Percentiles rank a stretch among this genome's conserved stretches.
phyloP scores from a whole-genome alignment of 148 eudicot genomes.

The Rhododendron griersonianum region DNA sequence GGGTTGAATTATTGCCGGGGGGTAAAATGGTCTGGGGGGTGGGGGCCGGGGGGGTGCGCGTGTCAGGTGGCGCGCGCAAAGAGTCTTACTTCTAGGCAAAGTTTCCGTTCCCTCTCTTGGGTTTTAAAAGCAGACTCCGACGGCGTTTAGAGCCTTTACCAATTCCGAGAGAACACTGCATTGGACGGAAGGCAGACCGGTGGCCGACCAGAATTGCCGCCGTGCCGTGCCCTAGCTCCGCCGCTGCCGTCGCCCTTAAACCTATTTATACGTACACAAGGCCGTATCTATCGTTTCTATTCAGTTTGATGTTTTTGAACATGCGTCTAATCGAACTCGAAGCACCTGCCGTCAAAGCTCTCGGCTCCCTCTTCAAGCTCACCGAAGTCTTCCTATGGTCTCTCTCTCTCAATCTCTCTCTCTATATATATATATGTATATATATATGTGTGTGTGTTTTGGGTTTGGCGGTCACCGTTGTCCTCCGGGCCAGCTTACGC shows the following conservation, averaged over 20 bases:
- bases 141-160: background rate
- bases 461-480: too few species aligned
- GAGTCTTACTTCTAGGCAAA: too few species aligned
- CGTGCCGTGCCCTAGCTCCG: background rate
- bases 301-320: background rate
- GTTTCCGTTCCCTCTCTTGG: too few species aligned
- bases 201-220: background rate
- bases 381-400: constrained; percentile 59
- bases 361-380: constrained; percentile 67
- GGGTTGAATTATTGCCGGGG: too few species aligned
- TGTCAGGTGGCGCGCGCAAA: too few species aligned
- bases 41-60: too few species aligned
- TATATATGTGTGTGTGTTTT: background rate
- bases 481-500: too few species aligned
- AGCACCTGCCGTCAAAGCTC: constrained; percentile 43
- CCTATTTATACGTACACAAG: background rate
- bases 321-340: constrained; percentile 15
- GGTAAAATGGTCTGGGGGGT: too few species aligned
- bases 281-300: background rate
- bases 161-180: background rate
- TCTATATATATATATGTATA: background rate
- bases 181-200: background rate
- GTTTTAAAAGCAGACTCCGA: background rate
- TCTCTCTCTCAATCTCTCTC: constrained; percentile 15
- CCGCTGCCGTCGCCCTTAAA: background rate